Conservation (phyloP, 495 filamentous ascomycete genomes). For the Tuber magnatum region DNA sequence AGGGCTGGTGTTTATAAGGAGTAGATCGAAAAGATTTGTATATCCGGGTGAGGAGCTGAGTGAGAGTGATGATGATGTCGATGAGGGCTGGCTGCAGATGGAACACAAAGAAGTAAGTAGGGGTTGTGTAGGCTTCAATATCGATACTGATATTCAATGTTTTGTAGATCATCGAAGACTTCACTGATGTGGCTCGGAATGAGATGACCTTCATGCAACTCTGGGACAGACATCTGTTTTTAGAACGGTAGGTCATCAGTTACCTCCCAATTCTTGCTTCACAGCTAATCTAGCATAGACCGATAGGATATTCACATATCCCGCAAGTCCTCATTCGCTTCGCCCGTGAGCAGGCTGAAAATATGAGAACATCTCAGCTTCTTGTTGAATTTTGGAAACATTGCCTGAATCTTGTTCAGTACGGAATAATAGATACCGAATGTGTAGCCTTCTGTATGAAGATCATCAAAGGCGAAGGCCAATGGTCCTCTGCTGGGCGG, state of each 20-base stretch:
- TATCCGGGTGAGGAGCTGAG: slow-evolving; percentile 35
- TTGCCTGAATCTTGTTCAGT: slow-evolving; percentile 38
- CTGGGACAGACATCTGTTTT: slow-evolving; percentile 38
- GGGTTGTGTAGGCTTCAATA: slow-evolving; percentile 7
- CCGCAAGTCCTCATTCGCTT: slow-evolving; percentile 37
- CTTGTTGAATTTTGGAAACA: slow-evolving; percentile 40
- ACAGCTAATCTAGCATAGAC: not conserved
- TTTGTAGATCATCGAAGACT: slow-evolving; percentile 39
- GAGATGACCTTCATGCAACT: slow-evolving; percentile 39
- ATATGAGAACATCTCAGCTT: slow-evolving; percentile 23
- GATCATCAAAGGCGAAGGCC: slow-evolving; percentile 30
- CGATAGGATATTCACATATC: slow-evolving; percentile 33
- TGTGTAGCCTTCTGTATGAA: slow-evolving; percentile 33
- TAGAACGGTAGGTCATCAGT: slow-evolving; percentile 32
- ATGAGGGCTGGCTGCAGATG: slow-evolving; percentile 38
- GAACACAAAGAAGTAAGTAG: slow-evolving; percentile 40
- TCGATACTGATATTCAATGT: slow-evolving; percentile 17
- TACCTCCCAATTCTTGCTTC: not conserved
- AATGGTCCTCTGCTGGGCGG: slow-evolving; percentile 35
- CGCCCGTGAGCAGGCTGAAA: slow-evolving; percentile 23
- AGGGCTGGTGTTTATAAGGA: slow-evolving; percentile 35
- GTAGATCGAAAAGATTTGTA: slow-evolving; percentile 37
- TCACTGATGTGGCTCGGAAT: slow-evolving; percentile 35
- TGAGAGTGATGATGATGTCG: slow-evolving; percentile 41
- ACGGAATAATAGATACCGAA: slow-evolving; percentile 34